Evolutionary conservation across 495 filamentous ascomycete species (phyloP).

Genomic region (Pyrenula aspistea): DNA sequence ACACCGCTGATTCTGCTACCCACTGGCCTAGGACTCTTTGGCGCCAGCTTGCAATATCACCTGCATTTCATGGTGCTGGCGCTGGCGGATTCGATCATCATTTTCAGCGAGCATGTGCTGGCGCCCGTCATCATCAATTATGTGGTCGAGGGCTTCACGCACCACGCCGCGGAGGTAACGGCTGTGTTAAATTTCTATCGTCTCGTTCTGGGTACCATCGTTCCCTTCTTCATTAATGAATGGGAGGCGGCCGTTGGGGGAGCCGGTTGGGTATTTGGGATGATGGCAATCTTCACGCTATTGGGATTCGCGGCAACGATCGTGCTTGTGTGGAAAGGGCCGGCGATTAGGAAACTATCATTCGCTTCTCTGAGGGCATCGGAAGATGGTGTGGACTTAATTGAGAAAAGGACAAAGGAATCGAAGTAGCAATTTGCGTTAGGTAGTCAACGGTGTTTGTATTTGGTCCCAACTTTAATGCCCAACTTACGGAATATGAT

Average conservation of each 20-base stretch:
- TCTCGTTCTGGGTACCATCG: constrained; percentile 18
- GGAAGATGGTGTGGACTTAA: not conserved
- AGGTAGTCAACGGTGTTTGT: too few species aligned
- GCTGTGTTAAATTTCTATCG: constrained; percentile 20
- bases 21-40: constrained; percentile 31
- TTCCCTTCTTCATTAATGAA: constrained; percentile 22
- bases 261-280: constrained; percentile 29
- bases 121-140: constrained; percentile 30
- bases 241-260: constrained; percentile 21
- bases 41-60: constrained; percentile 26
- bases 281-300: constrained; percentile 23
- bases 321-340: constrained; percentile 13
- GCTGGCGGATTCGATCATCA: constrained; percentile 24
- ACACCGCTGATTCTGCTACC: constrained; percentile 20
- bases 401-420: not conserved
- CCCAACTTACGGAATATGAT: too few species aligned
- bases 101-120: constrained; percentile 15
- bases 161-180: constrained; percentile 18
- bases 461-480: too few species aligned
- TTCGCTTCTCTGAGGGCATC: not conserved
- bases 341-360: constrained; percentile 7
- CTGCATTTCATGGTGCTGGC: constrained; percentile 27
- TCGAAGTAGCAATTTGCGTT: not conserved
- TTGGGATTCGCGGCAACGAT: constrained; percentile 4
- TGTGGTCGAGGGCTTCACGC: constrained; percentile 23